A percentile compares a stretch with the other conserved stretches of the same genome.
These are phyloP conservation scores for Phalaenopsis aphrodite DNA, from an alignment of 106 monocot species.

Conservation along the genomic window DNA sequence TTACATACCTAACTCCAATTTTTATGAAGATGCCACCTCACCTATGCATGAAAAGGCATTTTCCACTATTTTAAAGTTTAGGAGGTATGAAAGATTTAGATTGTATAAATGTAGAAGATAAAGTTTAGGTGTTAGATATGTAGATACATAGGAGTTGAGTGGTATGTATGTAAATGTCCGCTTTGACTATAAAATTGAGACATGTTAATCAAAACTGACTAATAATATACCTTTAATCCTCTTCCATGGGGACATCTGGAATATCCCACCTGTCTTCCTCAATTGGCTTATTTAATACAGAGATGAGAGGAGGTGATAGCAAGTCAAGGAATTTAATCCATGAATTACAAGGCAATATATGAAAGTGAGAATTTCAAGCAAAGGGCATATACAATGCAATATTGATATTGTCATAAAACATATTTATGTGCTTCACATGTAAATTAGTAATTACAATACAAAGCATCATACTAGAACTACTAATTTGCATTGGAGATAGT, in stretches of 20 bases:
- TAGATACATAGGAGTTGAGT: no score
- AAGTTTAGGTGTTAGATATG: neutral
- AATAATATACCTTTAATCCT: conserved; percentile 40
- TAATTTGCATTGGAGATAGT: no score
- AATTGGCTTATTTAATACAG: conserved; percentile 66
- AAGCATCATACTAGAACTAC: no score
- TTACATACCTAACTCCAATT: no score
- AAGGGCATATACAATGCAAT: neutral
- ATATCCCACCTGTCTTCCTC: conserved; percentile 89
- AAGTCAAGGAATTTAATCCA: conserved; percentile 41
- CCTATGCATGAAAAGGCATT: no score
- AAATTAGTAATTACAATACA: no score
- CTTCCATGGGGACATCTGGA: conserved; percentile 97
- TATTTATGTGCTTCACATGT: neutral
- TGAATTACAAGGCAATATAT: neutral
- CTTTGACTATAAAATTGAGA: neutral
- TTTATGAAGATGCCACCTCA: no score
- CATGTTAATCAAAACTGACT: neutral
- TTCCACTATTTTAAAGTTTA: no score
- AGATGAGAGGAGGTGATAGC: conserved; percentile 60
- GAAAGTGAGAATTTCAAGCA: neutral
- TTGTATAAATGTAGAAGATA: no score
- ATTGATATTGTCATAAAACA: neutral
- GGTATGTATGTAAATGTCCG: neutral
- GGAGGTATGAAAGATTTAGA: no score